These are phyloP conservation scores for Phytopythium aichiense DNA, from an alignment of 352 stramenopile genomes.

Conservation along the genomic window DNA sequence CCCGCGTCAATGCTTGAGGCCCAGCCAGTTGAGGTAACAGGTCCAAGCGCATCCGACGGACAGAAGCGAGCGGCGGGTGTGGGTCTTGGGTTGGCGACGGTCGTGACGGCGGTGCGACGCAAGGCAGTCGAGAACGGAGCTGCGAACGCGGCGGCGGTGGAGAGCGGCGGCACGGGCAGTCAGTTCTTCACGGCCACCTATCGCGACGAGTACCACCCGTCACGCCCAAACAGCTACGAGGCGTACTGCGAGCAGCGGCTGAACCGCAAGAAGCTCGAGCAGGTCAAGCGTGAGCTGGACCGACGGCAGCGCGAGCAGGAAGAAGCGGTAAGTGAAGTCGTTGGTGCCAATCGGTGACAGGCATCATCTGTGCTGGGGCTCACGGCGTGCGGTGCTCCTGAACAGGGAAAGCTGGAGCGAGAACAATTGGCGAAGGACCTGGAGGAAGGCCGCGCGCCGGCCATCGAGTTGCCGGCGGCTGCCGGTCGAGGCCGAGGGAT, in stretches of 20 bases:
- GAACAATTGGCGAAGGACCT: conserved; percentile 70
- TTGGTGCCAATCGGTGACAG: no score
- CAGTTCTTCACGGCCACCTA: conserved; percentile 78
- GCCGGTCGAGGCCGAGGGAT: conserved; percentile 82
- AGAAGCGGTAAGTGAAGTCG: conserved; percentile 31
- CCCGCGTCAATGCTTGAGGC: not conserved
- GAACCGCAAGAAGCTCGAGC: conserved; percentile 69
- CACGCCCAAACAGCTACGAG: conserved; percentile 88
- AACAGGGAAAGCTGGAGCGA: conserved; percentile 58
- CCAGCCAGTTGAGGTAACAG: not conserved
- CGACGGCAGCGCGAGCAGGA: conserved; percentile 73
- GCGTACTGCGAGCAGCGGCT: conserved; percentile 77
- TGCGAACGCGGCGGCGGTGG: conserved; percentile 5
- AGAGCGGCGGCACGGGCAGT: conserved; percentile 1
- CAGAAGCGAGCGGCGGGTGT: conserved; percentile 2
- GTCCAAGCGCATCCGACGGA: not conserved
- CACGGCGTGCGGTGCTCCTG: not conserved
- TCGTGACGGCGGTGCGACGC: conserved; percentile 37
- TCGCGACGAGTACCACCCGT: conserved; percentile 85
- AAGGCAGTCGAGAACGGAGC: conserved; percentile 9
- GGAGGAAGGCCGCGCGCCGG: conserved; percentile 54
- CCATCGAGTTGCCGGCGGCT: conserved; percentile 39
- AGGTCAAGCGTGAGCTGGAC: conserved; percentile 81
- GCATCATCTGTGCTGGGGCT: not conserved
- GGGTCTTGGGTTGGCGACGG: conserved; percentile 35